phyloP scores from a whole-genome alignment of 768 basidiomycete genomes.

The Lentinula aciculospora region DNA sequence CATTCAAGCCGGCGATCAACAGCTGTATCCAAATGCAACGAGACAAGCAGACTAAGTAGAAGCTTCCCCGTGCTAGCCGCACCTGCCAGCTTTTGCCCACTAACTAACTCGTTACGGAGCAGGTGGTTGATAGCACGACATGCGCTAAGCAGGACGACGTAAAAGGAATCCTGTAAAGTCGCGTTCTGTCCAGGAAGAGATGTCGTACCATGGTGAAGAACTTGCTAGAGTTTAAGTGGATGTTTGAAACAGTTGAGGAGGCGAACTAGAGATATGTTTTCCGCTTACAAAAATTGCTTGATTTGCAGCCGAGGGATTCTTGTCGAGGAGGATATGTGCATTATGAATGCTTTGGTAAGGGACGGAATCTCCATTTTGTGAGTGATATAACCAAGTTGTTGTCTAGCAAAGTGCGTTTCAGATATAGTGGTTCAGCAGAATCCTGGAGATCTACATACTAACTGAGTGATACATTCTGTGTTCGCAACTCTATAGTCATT shows the following conservation, averaged over 20 bases:
- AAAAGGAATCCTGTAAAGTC: conserved; percentile 16
- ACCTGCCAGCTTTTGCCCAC: not conserved
- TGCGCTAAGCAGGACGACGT: conserved; percentile 20
- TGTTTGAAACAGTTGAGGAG: not conserved
- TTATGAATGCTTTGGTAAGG: not conserved
- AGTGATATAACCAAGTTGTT: conserved; percentile 46
- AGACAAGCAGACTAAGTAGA: not conserved
- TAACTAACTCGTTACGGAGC: conserved; percentile 13
- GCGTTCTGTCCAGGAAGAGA: conserved; percentile 11
- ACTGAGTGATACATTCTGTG: conserved; percentile 38
- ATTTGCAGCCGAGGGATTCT: conserved; percentile 11
- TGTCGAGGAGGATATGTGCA: not conserved
- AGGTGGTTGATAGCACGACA: conserved; percentile 19
- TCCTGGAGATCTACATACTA: conserved; percentile 32
- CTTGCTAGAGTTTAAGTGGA: conserved; percentile 17
- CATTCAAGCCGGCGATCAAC: not conserved
- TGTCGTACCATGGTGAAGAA: conserved; percentile 18
- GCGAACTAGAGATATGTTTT: too few relatives aligned
- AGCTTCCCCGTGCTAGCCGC: not conserved
- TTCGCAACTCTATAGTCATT: conserved; percentile 43
- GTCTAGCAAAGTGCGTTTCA: conserved; percentile 29
- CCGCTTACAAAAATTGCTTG: conserved; percentile 21
- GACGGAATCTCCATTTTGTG: conserved; percentile 10
- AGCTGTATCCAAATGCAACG: not conserved
- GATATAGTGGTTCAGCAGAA: not conserved